Evolutionary conservation across 441 rosid genomes (phyloP).

Genomic region (Gossypium laxum): DNA sequence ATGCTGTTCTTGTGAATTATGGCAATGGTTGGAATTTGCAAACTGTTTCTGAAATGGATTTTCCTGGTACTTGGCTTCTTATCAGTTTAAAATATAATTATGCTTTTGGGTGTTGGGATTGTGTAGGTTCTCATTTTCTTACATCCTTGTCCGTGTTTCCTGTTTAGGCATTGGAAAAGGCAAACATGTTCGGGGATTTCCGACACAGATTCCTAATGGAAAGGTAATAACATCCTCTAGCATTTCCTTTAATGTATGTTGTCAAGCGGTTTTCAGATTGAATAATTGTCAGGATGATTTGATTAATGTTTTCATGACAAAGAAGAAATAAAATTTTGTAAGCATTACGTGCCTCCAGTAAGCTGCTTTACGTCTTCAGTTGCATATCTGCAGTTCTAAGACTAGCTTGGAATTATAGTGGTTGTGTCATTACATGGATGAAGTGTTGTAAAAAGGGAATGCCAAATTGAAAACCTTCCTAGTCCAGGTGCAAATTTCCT

Average conservation of each 20-base stretch:
- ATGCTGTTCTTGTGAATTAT: slow-evolving; percentile 52
- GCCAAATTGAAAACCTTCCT: neutral
- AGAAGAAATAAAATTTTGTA: neutral
- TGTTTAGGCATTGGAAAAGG: slow-evolving; percentile 24
- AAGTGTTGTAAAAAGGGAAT: neutral
- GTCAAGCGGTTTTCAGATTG: neutral
- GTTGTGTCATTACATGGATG: neutral
- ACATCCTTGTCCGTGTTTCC: neutral
- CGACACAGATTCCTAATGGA: neutral
- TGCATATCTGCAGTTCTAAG: neutral
- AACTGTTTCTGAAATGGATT: slow-evolving; percentile 37
- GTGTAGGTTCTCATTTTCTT: neutral
- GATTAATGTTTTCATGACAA: neutral
- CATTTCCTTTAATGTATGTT: neutral
- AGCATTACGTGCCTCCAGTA: neutral
- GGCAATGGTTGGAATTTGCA: slow-evolving; percentile 62
- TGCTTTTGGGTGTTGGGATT: neutral
- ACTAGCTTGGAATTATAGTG: neutral
- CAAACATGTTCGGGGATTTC: slow-evolving; percentile 2
- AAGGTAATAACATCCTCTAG: slow-evolving; percentile 16
- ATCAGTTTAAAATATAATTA: neutral
- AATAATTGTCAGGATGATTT: neutral
- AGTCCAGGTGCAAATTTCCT: neutral
- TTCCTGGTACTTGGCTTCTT: slow-evolving; percentile 26
- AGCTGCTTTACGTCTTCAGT: neutral